These are phyloP conservation scores for Isoetes taiwanensis DNA, from an alignment of 75 land plant species.

Conservation along the genomic window DNA sequence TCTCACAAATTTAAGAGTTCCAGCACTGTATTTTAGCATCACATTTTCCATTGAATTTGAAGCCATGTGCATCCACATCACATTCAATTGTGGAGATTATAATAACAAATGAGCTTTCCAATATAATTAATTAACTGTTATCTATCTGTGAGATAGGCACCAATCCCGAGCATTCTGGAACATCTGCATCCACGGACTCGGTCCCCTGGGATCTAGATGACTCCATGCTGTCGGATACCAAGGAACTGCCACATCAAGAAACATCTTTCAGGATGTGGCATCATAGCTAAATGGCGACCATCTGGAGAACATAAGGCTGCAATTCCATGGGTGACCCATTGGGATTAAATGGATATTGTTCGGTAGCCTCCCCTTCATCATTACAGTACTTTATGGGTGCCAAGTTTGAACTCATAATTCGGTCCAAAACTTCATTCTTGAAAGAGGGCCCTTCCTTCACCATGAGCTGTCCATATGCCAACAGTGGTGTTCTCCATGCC, in stretches of 20 bases:
- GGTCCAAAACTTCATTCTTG: conserved; percentile 40
- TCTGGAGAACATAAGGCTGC: conserved; percentile 97
- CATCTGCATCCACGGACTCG: conserved; percentile 87
- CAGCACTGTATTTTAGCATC: no score
- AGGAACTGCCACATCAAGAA: conserved; percentile 95
- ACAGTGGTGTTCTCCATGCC: conserved; percentile 86
- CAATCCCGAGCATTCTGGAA: conserved; percentile 91
- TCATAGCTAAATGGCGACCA: conserved; percentile 92
- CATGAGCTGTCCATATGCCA: conserved; percentile 96
- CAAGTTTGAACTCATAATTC: conserved; percentile 32
- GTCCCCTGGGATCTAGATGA: conserved; percentile 56
- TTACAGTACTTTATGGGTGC: conserved; percentile 83
- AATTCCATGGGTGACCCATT: conserved; percentile 88
- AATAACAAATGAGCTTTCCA: no score
- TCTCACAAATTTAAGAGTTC: no score
- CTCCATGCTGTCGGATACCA: conserved; percentile 90
- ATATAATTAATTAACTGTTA: no score
- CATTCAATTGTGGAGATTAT: no score
- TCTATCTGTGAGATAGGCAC: no score
- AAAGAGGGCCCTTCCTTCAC: conserved; percentile 88
- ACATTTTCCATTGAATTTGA: no score
- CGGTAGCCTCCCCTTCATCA: conserved; percentile 74
- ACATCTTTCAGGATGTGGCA: conserved; percentile 99
- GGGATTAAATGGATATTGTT: conserved; percentile 78
- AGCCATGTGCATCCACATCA: no score